Conservation (phyloP, 495 filamentous ascomycete genomes). For the Penicillium canescens region DNA sequence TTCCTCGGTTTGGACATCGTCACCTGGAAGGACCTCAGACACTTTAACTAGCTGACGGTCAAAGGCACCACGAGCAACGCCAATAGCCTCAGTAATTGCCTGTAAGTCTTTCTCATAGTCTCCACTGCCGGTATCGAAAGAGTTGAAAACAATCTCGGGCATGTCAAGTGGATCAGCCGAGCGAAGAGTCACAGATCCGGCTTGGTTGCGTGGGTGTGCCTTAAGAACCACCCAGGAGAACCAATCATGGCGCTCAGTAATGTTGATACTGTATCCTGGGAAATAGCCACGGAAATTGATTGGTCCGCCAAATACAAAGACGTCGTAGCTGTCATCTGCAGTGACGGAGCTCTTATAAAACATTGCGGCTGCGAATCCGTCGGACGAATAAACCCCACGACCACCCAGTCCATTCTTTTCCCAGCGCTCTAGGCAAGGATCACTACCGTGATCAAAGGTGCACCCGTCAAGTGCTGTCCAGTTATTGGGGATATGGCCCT, state of each 20-base stretch:
- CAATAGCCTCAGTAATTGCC: conserved; percentile 50
- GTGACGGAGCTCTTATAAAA: conserved; percentile 43
- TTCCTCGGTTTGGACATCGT: conserved; percentile 34
- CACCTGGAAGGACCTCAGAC: conserved; percentile 48
- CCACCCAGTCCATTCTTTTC: conserved; percentile 31
- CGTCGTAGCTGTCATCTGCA: conserved; percentile 43
- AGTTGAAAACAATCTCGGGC: conserved; percentile 58
- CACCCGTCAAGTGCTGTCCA: conserved; percentile 34
- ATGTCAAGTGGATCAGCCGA: conserved; percentile 54
- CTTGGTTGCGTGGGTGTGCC: conserved; percentile 51
- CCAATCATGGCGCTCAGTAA: conserved; percentile 30
- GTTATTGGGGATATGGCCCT: conserved; percentile 41
- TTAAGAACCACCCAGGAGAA: conserved; percentile 56
- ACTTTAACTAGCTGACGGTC: conserved; percentile 26
- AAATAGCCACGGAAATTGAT: conserved; percentile 48
- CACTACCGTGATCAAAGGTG: conserved; percentile 12
- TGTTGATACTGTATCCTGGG: conserved; percentile 34
- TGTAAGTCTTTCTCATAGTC: conserved; percentile 43
- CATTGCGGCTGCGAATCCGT: conserved; percentile 48
- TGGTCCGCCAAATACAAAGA: conserved; percentile 55
- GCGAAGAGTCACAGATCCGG: conserved; percentile 49
- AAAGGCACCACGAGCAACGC: conserved; percentile 43
- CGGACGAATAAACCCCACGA: conserved; percentile 50
- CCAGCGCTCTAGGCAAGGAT: conserved; percentile 53
- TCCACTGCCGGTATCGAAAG: conserved; percentile 46